A percentile compares a stretch with the other conserved stretches of the same genome.
phyloP scores from a whole-genome alignment of 1,284 basidiomycete species.

The Ganoderma lingzhi region DNA sequence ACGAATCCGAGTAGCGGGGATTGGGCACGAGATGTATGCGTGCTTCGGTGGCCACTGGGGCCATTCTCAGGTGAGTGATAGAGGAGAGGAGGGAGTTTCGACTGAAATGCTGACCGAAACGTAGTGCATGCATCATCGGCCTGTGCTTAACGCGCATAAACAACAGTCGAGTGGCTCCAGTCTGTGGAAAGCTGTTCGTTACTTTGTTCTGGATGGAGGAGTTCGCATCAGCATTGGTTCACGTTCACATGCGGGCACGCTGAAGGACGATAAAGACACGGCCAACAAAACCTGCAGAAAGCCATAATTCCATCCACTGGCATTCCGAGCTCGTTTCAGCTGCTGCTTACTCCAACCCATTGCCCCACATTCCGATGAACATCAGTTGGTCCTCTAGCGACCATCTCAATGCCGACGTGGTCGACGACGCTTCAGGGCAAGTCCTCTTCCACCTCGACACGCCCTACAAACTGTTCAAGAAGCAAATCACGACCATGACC shows the following conservation, averaged over 20 bases:
- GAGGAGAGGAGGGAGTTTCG: background rate
- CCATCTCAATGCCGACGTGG: constrained; percentile 2
- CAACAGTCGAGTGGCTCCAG: background rate
- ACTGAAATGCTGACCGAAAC: background rate
- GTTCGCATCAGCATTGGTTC: background rate
- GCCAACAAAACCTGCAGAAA: background rate
- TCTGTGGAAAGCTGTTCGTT: background rate
- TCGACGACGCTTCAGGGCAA: constrained; percentile 6
- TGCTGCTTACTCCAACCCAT: background rate
- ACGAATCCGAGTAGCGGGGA: background rate
- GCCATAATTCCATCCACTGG: background rate
- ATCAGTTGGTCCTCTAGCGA: constrained; percentile 4
- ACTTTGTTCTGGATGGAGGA: background rate
- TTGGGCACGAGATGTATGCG: background rate
- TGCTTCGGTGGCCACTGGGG: background rate
- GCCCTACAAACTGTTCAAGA: constrained; percentile 1
- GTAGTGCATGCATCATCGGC: background rate
- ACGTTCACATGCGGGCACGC: background rate
- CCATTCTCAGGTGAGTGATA: background rate
- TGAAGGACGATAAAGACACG: background rate
- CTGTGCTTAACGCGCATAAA: background rate
- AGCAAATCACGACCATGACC: background rate
- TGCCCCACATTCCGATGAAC: background rate
- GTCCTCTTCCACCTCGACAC: constrained; percentile 10
- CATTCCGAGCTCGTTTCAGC: background rate